phyloP scores from a whole-genome alignment of 495 filamentous ascomycete species.

The Aspergillus panamensis region DNA sequence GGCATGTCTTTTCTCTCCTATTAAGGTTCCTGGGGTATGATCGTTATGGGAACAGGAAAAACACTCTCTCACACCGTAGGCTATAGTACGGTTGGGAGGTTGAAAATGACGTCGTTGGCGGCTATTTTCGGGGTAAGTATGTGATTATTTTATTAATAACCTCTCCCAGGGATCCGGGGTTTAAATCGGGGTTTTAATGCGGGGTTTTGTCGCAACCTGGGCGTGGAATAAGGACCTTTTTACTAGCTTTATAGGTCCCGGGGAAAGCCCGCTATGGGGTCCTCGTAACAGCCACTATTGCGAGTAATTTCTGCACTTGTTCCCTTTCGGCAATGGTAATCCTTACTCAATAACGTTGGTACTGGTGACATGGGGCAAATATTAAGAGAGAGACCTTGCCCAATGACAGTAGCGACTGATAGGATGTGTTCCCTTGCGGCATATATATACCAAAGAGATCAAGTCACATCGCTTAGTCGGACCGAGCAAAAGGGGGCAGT shows the following conservation, averaged over 20 bases:
- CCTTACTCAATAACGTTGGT: neutral
- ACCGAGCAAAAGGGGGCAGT: neutral
- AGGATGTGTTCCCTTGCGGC: neutral
- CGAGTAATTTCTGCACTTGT: neutral
- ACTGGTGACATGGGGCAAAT: neutral
- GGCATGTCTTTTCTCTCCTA: neutral
- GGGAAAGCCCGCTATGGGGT: neutral
- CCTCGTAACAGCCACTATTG: neutral
- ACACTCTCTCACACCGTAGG: neutral
- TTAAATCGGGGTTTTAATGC: conserved; percentile 2
- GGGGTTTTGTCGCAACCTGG: neutral
- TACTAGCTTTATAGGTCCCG: neutral
- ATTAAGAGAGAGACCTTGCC: neutral
- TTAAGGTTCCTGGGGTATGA: neutral
- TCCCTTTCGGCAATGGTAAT: neutral
- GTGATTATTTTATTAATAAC: neutral
- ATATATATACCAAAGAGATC: neutral
- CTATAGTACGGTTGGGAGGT: neutral
- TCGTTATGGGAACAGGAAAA: neutral
- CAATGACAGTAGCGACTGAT: neutral
- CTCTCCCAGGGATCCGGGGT: neutral
- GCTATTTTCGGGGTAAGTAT: neutral
- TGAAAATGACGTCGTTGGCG: conserved; percentile 3
- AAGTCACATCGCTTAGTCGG: neutral
- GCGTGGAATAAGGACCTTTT: neutral